Conservation (phyloP, 2,329 filamentous ascomycete genomes). For the Rutstroemia sp. region DNA sequence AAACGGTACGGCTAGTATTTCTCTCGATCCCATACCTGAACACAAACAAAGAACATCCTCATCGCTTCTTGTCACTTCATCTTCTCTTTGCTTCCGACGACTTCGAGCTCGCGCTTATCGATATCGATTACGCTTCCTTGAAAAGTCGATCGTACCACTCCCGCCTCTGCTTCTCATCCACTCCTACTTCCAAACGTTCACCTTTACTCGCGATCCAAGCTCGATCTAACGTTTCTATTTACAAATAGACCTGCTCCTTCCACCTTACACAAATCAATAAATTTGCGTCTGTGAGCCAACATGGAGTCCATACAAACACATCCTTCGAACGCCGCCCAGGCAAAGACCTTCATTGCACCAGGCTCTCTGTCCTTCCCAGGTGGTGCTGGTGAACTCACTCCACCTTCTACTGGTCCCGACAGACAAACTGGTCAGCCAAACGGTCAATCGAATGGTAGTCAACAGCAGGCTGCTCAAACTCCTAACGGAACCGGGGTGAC, state of each 20-base stretch:
- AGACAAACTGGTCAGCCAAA: constrained; percentile 44
- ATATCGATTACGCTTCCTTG: constrained; percentile 12
- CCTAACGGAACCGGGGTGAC: constrained; percentile 70
- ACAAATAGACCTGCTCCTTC: constrained; percentile 23
- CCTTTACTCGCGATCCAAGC: not conserved
- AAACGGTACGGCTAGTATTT: constrained; percentile 45
- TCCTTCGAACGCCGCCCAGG: constrained; percentile 83
- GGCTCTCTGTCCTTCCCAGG: constrained; percentile 89
- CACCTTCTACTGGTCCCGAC: constrained; percentile 67
- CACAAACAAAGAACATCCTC: not conserved
- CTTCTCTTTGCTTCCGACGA: constrained; percentile 6
- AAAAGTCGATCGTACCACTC: constrained; percentile 6
- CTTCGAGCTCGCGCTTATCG: constrained; percentile 8
- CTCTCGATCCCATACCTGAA: not conserved
- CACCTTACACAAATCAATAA: constrained; percentile 12
- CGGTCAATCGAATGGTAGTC: constrained; percentile 38
- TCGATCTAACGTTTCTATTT: constrained; percentile 23
- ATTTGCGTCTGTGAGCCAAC: constrained; percentile 20
- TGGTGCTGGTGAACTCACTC: constrained; percentile 74
- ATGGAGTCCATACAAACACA: constrained; percentile 93
- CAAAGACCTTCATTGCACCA: constrained; percentile 89
- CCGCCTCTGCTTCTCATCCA: not conserved
- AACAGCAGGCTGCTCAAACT: constrained; percentile 51
- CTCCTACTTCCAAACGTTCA: not conserved
- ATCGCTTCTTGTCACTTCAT: not conserved